These are phyloP conservation scores for Starmerella khaoyaiensis DNA, from an alignment of 805 yeast species.

Conservation along the genomic window DNA sequence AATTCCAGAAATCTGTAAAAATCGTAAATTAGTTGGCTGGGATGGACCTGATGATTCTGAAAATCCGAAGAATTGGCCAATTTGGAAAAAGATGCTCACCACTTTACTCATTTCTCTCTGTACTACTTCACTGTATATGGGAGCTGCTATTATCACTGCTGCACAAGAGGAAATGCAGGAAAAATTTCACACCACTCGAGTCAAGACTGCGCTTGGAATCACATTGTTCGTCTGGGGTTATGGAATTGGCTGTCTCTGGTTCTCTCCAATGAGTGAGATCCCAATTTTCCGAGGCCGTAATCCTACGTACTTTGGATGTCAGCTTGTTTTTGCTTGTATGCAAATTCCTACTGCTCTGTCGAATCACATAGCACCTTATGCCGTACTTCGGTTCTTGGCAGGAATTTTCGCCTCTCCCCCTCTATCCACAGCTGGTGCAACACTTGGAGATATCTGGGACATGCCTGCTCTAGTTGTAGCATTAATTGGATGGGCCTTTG, in stretches of 20 bases:
- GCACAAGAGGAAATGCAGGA: slow-evolving; percentile 35
- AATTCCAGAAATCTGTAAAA: slow-evolving; percentile 58
- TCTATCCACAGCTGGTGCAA: slow-evolving; percentile 47
- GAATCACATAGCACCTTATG: slow-evolving; percentile 38
- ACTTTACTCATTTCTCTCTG: slow-evolving; percentile 33
- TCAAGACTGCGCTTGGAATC: slow-evolving; percentile 40
- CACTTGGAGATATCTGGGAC: slow-evolving; percentile 38
- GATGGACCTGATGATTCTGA: slow-evolving; percentile 26
- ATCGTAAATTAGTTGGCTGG: slow-evolving; percentile 26
- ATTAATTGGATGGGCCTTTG: slow-evolving; percentile 41
- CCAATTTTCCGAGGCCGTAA: slow-evolving; percentile 37
- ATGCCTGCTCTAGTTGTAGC: slow-evolving; percentile 36
- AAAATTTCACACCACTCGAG: slow-evolving; percentile 31
- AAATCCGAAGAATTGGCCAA: slow-evolving; percentile 47
- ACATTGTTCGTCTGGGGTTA: slow-evolving; percentile 47
- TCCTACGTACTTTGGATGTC: slow-evolving; percentile 35
- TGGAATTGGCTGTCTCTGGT: slow-evolving; percentile 45
- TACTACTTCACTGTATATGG: slow-evolving; percentile 44
- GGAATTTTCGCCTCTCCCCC: slow-evolving; percentile 48
- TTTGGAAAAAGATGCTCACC: slow-evolving; percentile 31
- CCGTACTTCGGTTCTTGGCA: slow-evolving; percentile 39
- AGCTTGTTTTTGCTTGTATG: slow-evolving; percentile 37
- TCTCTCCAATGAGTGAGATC: slow-evolving; percentile 44
- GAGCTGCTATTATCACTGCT: slow-evolving; percentile 47
- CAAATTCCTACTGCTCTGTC: slow-evolving; percentile 47